Base-by-base conservation (phyloP, 2,329 filamentous ascomycete species). In the Tothia fuscella region DNA sequence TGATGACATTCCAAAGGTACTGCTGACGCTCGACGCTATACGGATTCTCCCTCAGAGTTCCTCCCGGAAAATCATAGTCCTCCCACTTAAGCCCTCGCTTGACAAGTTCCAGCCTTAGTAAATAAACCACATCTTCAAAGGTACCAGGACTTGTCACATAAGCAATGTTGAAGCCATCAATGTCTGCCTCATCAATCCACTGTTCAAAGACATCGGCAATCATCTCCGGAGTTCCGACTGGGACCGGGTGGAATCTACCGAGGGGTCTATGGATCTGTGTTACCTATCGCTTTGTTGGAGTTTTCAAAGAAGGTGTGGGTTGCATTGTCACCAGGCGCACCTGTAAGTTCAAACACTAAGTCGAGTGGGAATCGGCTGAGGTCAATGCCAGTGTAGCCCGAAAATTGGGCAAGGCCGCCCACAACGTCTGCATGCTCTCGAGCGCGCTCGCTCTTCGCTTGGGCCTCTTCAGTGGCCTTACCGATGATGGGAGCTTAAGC, bases 91-190 rank as follows among this genome's bases (percentile, higher is more conserved):
- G 39, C 13, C 39, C 39, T 3, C 39, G 63, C 31, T 63, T 62
- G 47, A 59, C 60, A 45, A 71, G 49, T 50, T 71, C 68, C 0
- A 67, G 68, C 26, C 71, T 55, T 21, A 72, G 49, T 44, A 70
- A 45, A 24, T 71, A 65, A 20, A 71, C 64, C 7, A 71, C 60
- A 40, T 71, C 68, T 51, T 70, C 67, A 49, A 71, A 71, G 1
- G 64, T 70, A 0, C 68, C 68, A 1, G 68, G 68, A 5, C 64
- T 71, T 2, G 65, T 67, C 12, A 69, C 65, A 53, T 71, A 67
- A 5, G 55, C 61, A 17, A 71, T 46, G 45, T 52, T 60, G 51
- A 66, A 62, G 6, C 60, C 58, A 50, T 66, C 59, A 10, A 68
- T 46, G 38, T 65, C 64, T 1, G 59, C 62, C 37, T 57, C 65